Percentiles rank a stretch among this genome's conserved stretches.
phyloP scores from a whole-genome alignment of 176 grass and related monocot species.

The Phyllostachys edulis region DNA sequence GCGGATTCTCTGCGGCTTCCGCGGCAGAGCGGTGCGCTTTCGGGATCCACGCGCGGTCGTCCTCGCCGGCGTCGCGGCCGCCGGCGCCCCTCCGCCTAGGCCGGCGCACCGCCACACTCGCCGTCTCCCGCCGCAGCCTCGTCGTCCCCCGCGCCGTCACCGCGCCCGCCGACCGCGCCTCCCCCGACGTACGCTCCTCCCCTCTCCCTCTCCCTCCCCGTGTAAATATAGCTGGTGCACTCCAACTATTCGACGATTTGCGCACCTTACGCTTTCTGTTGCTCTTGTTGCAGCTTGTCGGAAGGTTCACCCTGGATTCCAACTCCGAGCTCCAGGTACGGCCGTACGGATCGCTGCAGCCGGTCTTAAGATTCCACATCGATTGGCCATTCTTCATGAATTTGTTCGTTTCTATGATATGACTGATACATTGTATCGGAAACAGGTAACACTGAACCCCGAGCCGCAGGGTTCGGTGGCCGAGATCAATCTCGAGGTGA shows the following conservation, averaged over 20 bases:
- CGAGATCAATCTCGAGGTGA: slow-evolving; percentile 58
- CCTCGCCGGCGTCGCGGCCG: slow-evolving; percentile 5
- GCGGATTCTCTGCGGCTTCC: slow-evolving; percentile 31
- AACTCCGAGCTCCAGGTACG: slow-evolving; percentile 79
- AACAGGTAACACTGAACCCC: slow-evolving; percentile 61
- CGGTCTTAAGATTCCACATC: background rate
- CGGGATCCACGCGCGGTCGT: slow-evolving; percentile 38
- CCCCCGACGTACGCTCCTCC: slow-evolving; percentile 25
- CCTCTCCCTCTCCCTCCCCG: background rate
- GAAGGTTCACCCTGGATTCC: slow-evolving; percentile 71
- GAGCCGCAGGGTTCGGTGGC: slow-evolving; percentile 27
- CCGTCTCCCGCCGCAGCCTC: slow-evolving; percentile 28
- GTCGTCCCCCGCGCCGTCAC: slow-evolving; percentile 41
- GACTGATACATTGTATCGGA: background rate
- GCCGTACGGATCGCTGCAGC: slow-evolving; percentile 31
- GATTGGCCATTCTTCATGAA: slow-evolving; percentile 13
- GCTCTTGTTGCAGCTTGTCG: slow-evolving; percentile 46
- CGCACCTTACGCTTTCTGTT: background rate
- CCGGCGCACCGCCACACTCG: background rate
- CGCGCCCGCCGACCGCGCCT: slow-evolving; percentile 31
- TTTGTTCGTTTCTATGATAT: slow-evolving; percentile 13
- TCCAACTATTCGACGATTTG: slow-evolving; percentile 7
- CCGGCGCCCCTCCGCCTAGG: background rate
- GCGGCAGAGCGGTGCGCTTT: slow-evolving; percentile 40
- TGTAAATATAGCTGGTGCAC: background rate